Conservation (phyloP, 441 rosid genomes). For the Syzygium syzygioides region DNA sequence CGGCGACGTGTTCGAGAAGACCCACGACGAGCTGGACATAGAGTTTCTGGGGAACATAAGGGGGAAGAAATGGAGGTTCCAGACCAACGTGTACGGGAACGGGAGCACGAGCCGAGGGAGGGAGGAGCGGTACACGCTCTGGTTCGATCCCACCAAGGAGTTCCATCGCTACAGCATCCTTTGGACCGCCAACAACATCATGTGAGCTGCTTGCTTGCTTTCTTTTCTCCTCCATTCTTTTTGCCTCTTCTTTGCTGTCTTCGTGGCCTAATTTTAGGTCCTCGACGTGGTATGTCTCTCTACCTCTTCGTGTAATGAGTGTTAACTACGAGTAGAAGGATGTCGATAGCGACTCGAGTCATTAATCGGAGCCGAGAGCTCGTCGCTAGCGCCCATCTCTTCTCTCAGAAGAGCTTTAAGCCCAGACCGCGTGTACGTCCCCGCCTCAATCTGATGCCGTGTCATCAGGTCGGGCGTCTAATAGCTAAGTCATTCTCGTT, state of each 20-base stretch:
- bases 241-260: not conserved
- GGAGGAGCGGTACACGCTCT: slow-evolving; percentile 92
- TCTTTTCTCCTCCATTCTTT: not conserved
- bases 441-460: not conserved
- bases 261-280: not conserved
- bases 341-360: not conserved
- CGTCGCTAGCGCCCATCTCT: too few relatives aligned
- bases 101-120: slow-evolving; percentile 92
- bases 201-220: slow-evolving; percentile 34
- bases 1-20: slow-evolving; percentile 91
- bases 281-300: not conserved
- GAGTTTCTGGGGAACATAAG: slow-evolving; percentile 98
- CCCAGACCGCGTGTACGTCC: not conserved
- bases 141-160: slow-evolving; percentile 96
- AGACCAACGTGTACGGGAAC: slow-evolving; percentile 92
- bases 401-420: too few relatives aligned
- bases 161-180: slow-evolving; percentile 85
- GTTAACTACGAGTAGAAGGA: not conserved
- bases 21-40: slow-evolving; percentile 94
- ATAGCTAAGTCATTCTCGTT: not conserved
- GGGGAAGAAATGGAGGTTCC: slow-evolving; percentile 98
- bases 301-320: not conserved
- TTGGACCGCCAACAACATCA: slow-evolving; percentile 91
- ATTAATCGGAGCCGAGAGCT: too few relatives aligned
- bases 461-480: not conserved